These are phyloP conservation scores for Penicillium hordei DNA, from an alignment of 2,329 filamentous ascomycete species.

Conservation along the genomic window DNA sequence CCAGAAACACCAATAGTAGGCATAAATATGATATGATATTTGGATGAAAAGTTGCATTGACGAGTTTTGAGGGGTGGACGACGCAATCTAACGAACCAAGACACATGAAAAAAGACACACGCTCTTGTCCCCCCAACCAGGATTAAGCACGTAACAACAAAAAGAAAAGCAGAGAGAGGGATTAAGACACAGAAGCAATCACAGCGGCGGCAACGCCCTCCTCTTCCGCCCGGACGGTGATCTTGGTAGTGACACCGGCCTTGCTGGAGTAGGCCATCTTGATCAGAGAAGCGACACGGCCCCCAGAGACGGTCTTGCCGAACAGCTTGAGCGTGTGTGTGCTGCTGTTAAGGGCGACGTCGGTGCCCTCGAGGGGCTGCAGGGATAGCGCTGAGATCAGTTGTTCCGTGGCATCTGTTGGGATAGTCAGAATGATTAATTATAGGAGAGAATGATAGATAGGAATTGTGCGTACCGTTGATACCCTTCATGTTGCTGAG, in stretches of 20 bases:
- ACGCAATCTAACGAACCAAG: conserved; percentile 15
- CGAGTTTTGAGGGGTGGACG: conserved; percentile 14
- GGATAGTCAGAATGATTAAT: conserved; percentile 18
- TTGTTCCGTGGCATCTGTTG: conserved; percentile 83
- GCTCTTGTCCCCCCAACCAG: conserved; percentile 14
- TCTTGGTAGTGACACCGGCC: conserved; percentile 93
- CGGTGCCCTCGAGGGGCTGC: conserved; percentile 90
- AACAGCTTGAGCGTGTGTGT: conserved; percentile 95
- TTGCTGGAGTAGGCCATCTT: conserved; percentile 94
- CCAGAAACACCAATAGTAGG: background rate
- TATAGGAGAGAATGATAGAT: conserved; percentile 19
- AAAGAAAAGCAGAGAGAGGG: conserved; percentile 27
- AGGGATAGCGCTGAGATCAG: conserved; percentile 82
- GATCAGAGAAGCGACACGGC: conserved; percentile 80
- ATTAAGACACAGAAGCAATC: conserved; percentile 77
- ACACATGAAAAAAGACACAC: conserved; percentile 14
- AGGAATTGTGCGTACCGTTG: conserved; percentile 63
- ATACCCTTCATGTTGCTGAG: conserved; percentile 88
- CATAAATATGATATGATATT: conserved; percentile 11
- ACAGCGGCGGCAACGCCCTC: conserved; percentile 83
- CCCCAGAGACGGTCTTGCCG: conserved; percentile 90
- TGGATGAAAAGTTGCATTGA: conserved; percentile 14
- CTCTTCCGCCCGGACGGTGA: conserved; percentile 88
- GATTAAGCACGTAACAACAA: conserved; percentile 19
- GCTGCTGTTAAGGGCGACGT: conserved; percentile 81